Evolutionary conservation across 176 grass and related monocot genomes (phyloP), one percentile per base, ranked within the genome.

Genomic region (Tillandsia fasciculata): DNA sequence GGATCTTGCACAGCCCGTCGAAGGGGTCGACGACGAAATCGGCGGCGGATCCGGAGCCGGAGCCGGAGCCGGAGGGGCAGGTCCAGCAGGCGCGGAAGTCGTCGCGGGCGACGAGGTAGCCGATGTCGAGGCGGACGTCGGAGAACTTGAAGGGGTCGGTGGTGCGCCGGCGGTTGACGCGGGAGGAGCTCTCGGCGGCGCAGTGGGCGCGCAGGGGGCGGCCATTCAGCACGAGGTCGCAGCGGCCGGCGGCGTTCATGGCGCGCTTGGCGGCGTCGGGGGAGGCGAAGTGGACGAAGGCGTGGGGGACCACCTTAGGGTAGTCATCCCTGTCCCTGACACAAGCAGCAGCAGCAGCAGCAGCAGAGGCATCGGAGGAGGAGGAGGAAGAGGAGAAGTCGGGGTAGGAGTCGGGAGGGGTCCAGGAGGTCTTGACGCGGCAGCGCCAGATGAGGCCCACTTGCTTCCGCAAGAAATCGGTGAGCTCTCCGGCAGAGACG

Each of bases 391-490:
- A 56, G n/a, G 76, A 58, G 68, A 87, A 89, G 73, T 87, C 76
- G 9, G 88, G 88, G 58, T 69, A 68, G 1, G 93, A 82, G 8
- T 89, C 76, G 17, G 64, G 88, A 66, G 93, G 93, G 7, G 83
- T 92, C 81, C 79, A 85, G 59, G 88, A 92, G 17, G 75, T 85
- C 88, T 96, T 96, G 70, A 92, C 83, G 27, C 86, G 80, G 79
- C 93, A 96, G 8, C 86, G 93, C 93, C 93, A 96, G 57, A 92
- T 87, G 78, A 69, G 70, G 69, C 88, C 83, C 24, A 74, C 86
- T 56, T 96, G 81, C 6, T 33, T 0, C 80, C 89, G 88, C 20
- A 96, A 42, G 74, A 84, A 96, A 7, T 79, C 53, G 51, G 80
- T 69, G 52, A 96, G 88, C 1, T 81, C 28, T 51, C 73, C 42